Evolutionary conservation across 2,329 filamentous ascomycete species (phyloP).

Genomic region (Bipolaris gigantea): DNA sequence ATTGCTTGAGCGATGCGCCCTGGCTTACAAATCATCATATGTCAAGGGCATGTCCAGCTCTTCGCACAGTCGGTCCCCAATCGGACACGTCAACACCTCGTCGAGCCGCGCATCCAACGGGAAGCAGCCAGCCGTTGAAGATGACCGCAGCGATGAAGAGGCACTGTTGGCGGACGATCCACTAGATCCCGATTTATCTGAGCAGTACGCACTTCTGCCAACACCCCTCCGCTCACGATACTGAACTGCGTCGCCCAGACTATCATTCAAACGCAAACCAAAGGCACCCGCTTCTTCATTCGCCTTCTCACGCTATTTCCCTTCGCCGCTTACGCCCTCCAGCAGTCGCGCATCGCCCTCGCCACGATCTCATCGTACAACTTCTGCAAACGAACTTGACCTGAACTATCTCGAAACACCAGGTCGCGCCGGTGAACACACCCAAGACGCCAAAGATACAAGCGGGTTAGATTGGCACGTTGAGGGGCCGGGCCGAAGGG

Average conservation of each 20-base stretch:
- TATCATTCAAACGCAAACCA: conserved; percentile 74
- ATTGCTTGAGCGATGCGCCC: conserved; percentile 34
- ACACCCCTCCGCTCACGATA: neutral
- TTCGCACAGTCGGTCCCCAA: conserved; percentile 38
- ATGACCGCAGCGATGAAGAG: conserved; percentile 53
- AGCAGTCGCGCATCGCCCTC: conserved; percentile 37
- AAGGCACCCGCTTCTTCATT: conserved; percentile 50
- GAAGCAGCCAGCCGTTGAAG: conserved; percentile 40
- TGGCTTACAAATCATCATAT: conserved; percentile 27
- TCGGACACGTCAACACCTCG: conserved; percentile 49
- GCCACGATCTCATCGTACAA: conserved; percentile 26
- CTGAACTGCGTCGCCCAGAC: conserved; percentile 30
- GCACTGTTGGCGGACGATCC: conserved; percentile 60
- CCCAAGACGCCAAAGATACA: conserved; percentile 50
- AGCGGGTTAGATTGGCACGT: conserved; percentile 75
- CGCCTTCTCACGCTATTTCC: conserved; percentile 50
- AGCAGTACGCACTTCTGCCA: conserved; percentile 40
- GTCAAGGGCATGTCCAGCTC: conserved; percentile 46
- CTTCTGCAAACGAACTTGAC: conserved; percentile 45
- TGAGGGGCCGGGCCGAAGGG: conserved; percentile 83
- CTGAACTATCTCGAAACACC: conserved; percentile 48
- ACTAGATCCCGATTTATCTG: conserved; percentile 53
- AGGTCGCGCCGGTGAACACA: conserved; percentile 41
- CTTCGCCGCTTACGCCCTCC: conserved; percentile 40
- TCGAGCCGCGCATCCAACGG: conserved; percentile 47